Evolutionary conservation across 345 rosid species (phyloP).

Genomic region (Bruguiera parviflora): DNA sequence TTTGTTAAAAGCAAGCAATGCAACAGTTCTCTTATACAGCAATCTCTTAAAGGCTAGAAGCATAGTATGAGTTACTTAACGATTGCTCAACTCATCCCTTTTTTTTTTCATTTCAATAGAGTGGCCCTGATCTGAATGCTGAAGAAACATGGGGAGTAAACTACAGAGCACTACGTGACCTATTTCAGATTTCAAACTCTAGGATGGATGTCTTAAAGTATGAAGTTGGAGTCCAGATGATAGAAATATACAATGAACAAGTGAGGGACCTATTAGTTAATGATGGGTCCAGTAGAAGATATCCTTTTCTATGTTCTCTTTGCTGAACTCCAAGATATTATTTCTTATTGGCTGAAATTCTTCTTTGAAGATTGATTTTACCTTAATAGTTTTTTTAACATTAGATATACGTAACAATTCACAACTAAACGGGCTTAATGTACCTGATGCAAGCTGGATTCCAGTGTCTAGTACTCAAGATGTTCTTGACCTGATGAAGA

Average conservation of each 20-base stretch:
- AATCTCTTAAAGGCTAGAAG: not conserved
- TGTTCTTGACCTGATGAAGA: constrained; percentile 88
- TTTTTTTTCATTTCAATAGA: constrained; percentile 38
- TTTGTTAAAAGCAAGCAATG: not conserved
- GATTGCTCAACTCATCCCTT: not conserved
- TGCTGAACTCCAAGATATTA: not conserved
- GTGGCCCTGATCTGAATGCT: constrained; percentile 79
- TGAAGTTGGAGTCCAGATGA: constrained; percentile 97
- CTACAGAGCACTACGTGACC: constrained; percentile 83
- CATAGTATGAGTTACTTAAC: too few species aligned
- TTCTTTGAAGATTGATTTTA: constrained; percentile 9
- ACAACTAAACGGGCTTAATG: constrained; percentile 90
- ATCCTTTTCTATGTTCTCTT: constrained; percentile 45
- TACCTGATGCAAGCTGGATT: constrained; percentile 88
- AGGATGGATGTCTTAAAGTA: constrained; percentile 60
- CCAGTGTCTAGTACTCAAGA: constrained; percentile 82
- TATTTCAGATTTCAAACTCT: constrained; percentile 72
- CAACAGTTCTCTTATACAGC: constrained; percentile 2
- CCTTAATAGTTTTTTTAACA: constrained; percentile 57
- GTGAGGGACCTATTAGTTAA: constrained; percentile 82
- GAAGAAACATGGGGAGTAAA: constrained; percentile 95
- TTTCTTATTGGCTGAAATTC: not conserved
- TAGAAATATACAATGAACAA: constrained; percentile 98
- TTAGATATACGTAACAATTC: constrained; percentile 93
- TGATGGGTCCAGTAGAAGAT: constrained; percentile 91